Evolutionary conservation across 768 basidiomycete genomes (phyloP).

Genomic region (Antrodiella citrinella): DNA sequence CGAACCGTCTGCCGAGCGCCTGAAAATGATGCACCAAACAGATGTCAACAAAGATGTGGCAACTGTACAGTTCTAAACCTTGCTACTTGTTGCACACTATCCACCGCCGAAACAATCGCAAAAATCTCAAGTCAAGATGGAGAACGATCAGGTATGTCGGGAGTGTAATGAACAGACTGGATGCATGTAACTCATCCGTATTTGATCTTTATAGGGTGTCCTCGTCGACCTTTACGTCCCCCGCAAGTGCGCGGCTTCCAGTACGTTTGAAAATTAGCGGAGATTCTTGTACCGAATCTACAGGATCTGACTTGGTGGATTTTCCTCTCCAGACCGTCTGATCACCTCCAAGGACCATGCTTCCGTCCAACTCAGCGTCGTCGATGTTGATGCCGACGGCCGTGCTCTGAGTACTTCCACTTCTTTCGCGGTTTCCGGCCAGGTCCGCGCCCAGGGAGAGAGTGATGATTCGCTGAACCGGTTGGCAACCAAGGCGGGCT

Average conservation of each 20-base stretch:
- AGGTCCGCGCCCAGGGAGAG: conserved; percentile 92
- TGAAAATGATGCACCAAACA: conserved; percentile 9
- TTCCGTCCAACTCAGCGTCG: conserved; percentile 93
- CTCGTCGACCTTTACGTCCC: conserved; percentile 99
- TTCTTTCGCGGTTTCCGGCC: conserved; percentile 91
- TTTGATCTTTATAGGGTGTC: conserved; percentile 54
- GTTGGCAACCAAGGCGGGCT: conserved; percentile 87
- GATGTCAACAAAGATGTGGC: conserved; percentile 12
- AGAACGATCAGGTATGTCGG: conserved; percentile 77
- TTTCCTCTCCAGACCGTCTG: conserved; percentile 64
- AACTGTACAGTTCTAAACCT: conserved; percentile 27
- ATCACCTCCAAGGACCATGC: conserved; percentile 99
- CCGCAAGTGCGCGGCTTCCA: conserved; percentile 97
- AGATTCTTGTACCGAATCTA: no score
- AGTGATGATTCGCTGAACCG: conserved; percentile 95
- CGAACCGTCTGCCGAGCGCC: not conserved
- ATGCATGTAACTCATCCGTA: conserved; percentile 3
- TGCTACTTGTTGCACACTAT: conserved; percentile 14
- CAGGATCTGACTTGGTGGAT: conserved; percentile 2
- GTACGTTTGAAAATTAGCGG: conserved; percentile 54
- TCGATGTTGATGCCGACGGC: conserved; percentile 88
- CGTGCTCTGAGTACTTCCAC: conserved; percentile 72
- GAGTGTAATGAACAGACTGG: not conserved
- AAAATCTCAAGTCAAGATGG: conserved; percentile 45
- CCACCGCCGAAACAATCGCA: conserved; percentile 11